Evolutionary conservation across 116 monocot species (phyloP), one percentile per base, ranked within the genome.

Genomic region (Cymodocea nodosa): DNA sequence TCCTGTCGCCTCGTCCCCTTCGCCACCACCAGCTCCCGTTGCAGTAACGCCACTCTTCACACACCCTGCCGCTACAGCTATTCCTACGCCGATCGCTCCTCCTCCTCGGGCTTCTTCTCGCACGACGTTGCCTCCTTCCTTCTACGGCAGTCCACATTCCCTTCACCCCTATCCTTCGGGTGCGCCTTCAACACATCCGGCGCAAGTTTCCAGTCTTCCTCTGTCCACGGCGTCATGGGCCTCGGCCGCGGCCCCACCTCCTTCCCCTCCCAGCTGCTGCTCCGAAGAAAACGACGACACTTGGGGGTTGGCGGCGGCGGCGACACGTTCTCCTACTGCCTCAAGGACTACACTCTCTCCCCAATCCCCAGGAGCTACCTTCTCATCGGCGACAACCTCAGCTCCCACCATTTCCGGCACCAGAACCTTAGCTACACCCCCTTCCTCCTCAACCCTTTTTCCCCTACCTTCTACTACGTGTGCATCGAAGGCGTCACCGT

Each of bases 11-110:
- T 75, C 68, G 51, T 73, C 71, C 73, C 75, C 49, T 22, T 52
- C 36, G 18, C 35, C 35, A 30, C 56, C 2, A 4, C 30, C 50
- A 65, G 72, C 68, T 56, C 35, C 35, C 63, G 12, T 51, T 20
- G 20, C 56, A 16, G 15, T 25, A 10, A 13, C 2, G 12, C 53
- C 11, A 6, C 36, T 5, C 60, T 71, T 49, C 77, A 75, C 75
- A 62, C 72, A 59, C 83, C 83, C 65, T 83, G 83, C 76, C 72
- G 75, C 62, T 83, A 66, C 79, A 61, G 48, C 18, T 82, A 82
- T 78, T 66, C 81, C 56, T 81, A 80, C 80, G 65, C 81, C 62
- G 72, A 76, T 54, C 36, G 23, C 51, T 73, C 76, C 61, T 44
- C 68, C 52, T 57, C 79, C 13, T 53, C 70, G 62, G 82, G 85